These are phyloP conservation scores for Leccinum pachyderme DNA, from an alignment of 1,284 basidiomycete species.

Conservation along the genomic window DNA sequence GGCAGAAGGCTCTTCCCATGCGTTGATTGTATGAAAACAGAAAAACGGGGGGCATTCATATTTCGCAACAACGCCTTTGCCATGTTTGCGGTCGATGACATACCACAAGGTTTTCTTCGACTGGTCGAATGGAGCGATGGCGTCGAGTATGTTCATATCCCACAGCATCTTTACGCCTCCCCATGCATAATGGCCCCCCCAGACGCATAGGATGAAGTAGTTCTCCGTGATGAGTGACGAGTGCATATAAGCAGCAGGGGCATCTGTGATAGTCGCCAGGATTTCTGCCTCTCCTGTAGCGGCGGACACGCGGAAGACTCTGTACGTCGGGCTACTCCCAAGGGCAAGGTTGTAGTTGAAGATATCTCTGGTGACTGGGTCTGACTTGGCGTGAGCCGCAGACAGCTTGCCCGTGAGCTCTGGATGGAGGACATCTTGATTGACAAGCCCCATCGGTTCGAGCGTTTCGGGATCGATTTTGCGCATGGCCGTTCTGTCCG, in stretches of 20 bases:
- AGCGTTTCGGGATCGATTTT: conserved; percentile 37
- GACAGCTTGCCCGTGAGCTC: conserved; percentile 35
- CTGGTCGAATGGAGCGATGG: conserved; percentile 34
- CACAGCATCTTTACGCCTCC: conserved; percentile 31
- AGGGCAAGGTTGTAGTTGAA: conserved; percentile 37
- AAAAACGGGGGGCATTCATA: conserved; percentile 40
- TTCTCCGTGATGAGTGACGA: conserved; percentile 37
- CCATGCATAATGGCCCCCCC: conserved; percentile 34
- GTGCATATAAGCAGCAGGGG: conserved; percentile 38
- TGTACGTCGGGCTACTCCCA: conserved; percentile 28
- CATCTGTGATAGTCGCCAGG: conserved; percentile 37
- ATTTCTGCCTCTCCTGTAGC: conserved; percentile 33
- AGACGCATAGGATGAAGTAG: conserved; percentile 36
- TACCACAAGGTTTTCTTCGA: conserved; percentile 34
- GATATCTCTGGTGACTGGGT: conserved; percentile 34
- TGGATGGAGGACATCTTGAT: conserved; percentile 32
- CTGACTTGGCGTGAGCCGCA: conserved; percentile 39
- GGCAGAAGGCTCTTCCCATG: conserved; percentile 33
- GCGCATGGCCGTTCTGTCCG: conserved; percentile 28
- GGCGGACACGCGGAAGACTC: conserved; percentile 34
- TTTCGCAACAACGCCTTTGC: conserved; percentile 36
- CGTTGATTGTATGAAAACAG: conserved; percentile 38
- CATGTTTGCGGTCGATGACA: conserved; percentile 36
- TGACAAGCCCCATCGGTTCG: conserved; percentile 30
- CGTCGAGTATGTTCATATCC: conserved; percentile 33